phyloP scores from a whole-genome alignment of 192 early-diverging fungal species.

The Coemansia sp. region DNA sequence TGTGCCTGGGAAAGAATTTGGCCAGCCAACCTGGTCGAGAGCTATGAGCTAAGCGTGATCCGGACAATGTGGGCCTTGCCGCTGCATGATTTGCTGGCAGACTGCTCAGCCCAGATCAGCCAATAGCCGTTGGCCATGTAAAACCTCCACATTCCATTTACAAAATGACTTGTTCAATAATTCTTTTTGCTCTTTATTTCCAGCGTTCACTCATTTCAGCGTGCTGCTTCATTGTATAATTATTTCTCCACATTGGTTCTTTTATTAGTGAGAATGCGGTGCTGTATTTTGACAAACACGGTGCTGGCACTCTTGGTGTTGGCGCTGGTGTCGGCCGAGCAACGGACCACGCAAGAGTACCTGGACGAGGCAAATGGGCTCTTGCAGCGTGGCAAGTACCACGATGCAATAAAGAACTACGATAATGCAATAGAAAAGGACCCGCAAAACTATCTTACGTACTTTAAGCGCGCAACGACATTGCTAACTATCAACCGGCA shows the following conservation, averaged over 20 bases:
- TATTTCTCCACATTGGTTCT: not conserved
- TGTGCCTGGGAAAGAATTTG: not conserved
- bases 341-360: conserved; percentile 44
- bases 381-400: conserved; percentile 38
- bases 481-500: conserved; percentile 74
- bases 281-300: conserved; percentile 30
- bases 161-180: not conserved
- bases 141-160: not conserved
- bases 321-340: conserved; percentile 24
- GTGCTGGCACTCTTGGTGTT: conserved; percentile 31
- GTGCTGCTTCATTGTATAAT: not conserved
- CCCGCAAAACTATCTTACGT: conserved; percentile 80
- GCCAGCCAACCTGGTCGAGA: not conserved
- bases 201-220: not conserved
- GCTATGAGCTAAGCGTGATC: not conserved
- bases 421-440: conserved; percentile 63
- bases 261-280: conserved; percentile 26
- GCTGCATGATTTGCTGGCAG: conserved; percentile 3
- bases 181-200: not conserved
- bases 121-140: conserved; percentile 39
- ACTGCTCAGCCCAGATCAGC: conserved; percentile 2
- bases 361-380: conserved; percentile 51
- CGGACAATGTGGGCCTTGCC: not conserved
- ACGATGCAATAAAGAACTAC: conserved; percentile 42
- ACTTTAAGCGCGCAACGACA: conserved; percentile 83